phyloP scores from a whole-genome alignment of 2,329 filamentous ascomycete genomes.

The Ophiostoma montium region DNA sequence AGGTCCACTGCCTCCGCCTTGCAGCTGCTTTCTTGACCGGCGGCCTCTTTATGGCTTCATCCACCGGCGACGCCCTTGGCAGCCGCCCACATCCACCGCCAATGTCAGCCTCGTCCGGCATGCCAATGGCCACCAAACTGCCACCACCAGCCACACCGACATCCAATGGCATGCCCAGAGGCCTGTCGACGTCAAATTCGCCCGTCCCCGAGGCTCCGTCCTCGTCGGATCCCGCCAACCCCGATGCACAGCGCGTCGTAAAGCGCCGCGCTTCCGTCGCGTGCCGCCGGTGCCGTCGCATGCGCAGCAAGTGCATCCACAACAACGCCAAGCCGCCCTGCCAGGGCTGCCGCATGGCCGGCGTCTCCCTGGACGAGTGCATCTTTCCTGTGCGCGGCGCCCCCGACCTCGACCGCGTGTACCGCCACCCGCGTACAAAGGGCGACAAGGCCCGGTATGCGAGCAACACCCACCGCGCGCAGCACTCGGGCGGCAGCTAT shows the following conservation, averaged over 20 bases:
- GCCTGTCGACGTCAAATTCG: too few species aligned
- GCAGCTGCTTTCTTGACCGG: too few species aligned
- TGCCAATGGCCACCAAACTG: background rate
- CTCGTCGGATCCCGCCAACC: background rate
- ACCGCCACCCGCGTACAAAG: conserved; percentile 39
- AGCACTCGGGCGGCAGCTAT: background rate
- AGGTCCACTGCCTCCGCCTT: too few species aligned
- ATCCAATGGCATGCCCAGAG: too few species aligned
- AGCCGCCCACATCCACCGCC: background rate
- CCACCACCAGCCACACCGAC: background rate
- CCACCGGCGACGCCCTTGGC: background rate
- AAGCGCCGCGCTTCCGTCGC: conserved; percentile 15
- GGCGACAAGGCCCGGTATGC: conserved; percentile 27
- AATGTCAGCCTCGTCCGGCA: background rate
- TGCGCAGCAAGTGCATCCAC: conserved; percentile 16
- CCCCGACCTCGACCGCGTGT: conserved; percentile 39
- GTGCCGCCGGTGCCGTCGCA: conserved; percentile 15
- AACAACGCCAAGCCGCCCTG: conserved; percentile 21
- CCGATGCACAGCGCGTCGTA: conserved; percentile 6
- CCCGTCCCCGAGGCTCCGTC: too few species aligned
- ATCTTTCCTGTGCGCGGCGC: conserved; percentile 38
- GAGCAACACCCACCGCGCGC: background rate
- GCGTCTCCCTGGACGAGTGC: conserved; percentile 33
- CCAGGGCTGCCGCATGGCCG: conserved; percentile 35
- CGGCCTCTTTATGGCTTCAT: conserved; percentile 1